These are phyloP conservation scores for Trypanosoma vivax DNA, from an alignment of 208 protist genomes.

Conservation along the genomic window DNA sequence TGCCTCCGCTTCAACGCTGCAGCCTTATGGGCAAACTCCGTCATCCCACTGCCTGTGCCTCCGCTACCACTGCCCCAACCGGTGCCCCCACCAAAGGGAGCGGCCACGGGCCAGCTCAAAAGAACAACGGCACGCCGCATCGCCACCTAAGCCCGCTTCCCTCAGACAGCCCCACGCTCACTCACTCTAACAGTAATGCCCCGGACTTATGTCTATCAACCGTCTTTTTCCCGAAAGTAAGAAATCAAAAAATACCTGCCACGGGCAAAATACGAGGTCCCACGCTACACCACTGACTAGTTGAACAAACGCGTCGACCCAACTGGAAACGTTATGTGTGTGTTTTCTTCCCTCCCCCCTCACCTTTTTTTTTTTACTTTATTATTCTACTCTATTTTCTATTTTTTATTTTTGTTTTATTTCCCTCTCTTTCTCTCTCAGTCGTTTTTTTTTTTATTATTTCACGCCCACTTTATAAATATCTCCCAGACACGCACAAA, in stretches of 20 bases:
- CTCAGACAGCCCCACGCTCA: too few relatives aligned
- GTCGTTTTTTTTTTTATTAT: not conserved
- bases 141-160: not conserved
- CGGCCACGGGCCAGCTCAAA: not conserved
- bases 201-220: too few relatives aligned
- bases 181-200: too few relatives aligned
- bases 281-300: too few relatives aligned
- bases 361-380: slow-evolving; percentile 1
- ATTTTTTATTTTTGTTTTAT: not conserved
- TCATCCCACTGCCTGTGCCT: not conserved
- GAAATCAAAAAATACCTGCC: too few relatives aligned
- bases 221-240: too few relatives aligned
- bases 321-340: not conserved
- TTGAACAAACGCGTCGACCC: too few relatives aligned
- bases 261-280: too few relatives aligned
- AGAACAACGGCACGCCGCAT: slow-evolving; percentile 1
- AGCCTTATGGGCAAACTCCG: slow-evolving; percentile 42
- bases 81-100: not conserved
- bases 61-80: not conserved
- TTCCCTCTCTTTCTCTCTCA: not conserved
- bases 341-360: not conserved
- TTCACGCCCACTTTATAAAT: not conserved
- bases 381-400: not conserved
- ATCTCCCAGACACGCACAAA: too few relatives aligned
- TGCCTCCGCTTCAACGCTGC: slow-evolving; percentile 55